Base-by-base conservation (phyloP, 108 stramenopile species). In the Nitzschia putrida region DNA sequence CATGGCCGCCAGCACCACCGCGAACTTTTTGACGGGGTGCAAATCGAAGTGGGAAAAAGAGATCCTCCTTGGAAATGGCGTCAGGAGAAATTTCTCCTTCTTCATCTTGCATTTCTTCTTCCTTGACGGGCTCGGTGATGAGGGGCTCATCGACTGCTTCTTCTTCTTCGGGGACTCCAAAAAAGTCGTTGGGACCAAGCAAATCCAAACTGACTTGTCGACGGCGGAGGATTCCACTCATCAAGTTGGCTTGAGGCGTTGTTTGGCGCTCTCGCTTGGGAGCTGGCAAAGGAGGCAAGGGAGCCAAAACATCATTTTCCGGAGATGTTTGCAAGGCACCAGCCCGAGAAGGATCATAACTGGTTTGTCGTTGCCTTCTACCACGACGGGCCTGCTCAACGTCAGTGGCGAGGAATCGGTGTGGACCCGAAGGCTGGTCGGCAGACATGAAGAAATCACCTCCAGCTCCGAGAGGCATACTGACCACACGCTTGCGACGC, bases 401-500 rank as follows among this genome's bases (percentile, higher is more conserved):
- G 4, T 34, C 29, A 34, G 29, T 34, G 4, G 29, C 29, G 4
- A 34, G 29, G 4, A 34, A 34, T 34, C 29, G 29, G 29, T 34
- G 29, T 34, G 29, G 29, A 3, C 29, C 29, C 3, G 29, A 34
- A 34, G 29, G 29, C 29, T 34, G 29, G 4, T 34, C 29, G 29
- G 29, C 29, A 34, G 29, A 34, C 29, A 34, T 34, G 29, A 34
- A 34, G 29, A 18, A 53, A 44, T 45, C 47, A 68, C 68, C 68
- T 42, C 49, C 57, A 61, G 64, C 77, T 42, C 80, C 80, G 10
- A 81, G 53, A 24, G 83, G 83, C 69, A 84, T 64, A 0, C 74
- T 76, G 20, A 84, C 80, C 7, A 84, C 73, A 59, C 81, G 81
- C 55, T 80, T 84, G 66, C 80, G 73, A 47, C 80, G 68, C 4